Base-by-base conservation (phyloP, 768 basidiomycete genomes). In the Candolleomyces eurysporus region DNA sequence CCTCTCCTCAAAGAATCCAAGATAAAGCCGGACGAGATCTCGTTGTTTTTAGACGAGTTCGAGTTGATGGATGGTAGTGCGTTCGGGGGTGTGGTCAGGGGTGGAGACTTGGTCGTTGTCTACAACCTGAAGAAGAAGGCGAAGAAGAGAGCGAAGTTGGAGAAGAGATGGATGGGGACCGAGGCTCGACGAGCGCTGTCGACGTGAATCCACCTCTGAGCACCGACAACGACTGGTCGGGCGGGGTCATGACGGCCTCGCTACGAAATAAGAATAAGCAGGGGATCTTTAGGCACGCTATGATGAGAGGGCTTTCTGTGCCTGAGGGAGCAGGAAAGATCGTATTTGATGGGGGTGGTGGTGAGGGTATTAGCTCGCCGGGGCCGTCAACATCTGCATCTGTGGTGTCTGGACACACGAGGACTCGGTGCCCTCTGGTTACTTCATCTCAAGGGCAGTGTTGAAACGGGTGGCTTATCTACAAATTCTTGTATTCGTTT, bases 211-310 rank as follows among this genome's bases (percentile, higher is more conserved):
- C 26, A 26, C 26, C 26, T 26, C 26, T 11, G 36, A 36, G 58
- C 40, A 21, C 50, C 43, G 64, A 61, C 10, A 59, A 64, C 54
- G 63, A 68, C 14, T 64, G 36, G 48, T 54, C 64, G 16, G 64
- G 58, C 14, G 66, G 32, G 21, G 64, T 78, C 48, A 69, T 76
- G 71, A 82, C 85, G 83, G 76, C 82, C 46, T 83, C 83, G 0
- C 72, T 90, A 21, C 78, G 83, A 48, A 91, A 89, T 70, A 91
- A 89, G 72, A 91, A 90, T 71, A 84, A 82, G 49, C 87, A 83
- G 60, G 85, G 84, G 19, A 90, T 88, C 72, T 90, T 88, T 72
- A 85, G 81, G 65, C 76, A 82, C 52, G 73, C 82, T 7, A 78
- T 87, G 71, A 64, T 72, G 16, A 52, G 39, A 9, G 31, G 61